Evolutionary conservation across 371 early-diverging fungal genomes (phyloP).

Genomic region (Mucor saturninus): DNA sequence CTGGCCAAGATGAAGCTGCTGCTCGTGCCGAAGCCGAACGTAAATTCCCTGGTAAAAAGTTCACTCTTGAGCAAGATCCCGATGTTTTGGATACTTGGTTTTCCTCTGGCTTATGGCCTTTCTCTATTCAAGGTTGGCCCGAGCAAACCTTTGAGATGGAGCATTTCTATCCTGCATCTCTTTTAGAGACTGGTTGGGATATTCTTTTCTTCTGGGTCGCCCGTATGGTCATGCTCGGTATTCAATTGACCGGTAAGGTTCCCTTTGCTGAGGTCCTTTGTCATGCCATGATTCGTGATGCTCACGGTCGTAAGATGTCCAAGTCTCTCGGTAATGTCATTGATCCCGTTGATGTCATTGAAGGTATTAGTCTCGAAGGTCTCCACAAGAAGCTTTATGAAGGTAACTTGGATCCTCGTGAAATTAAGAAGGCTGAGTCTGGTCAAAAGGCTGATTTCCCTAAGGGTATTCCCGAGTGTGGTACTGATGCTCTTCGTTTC

Average conservation of each 20-base stretch:
- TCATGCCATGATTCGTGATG: conserved; percentile 99
- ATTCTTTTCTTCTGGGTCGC: conserved; percentile 99
- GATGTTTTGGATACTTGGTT: conserved; percentile 99
- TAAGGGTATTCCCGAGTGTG: conserved; percentile 98
- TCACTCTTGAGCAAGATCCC: conserved; percentile 80
- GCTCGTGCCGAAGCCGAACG: conserved; percentile 77
- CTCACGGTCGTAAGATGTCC: conserved; percentile 99
- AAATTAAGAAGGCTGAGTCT: conserved; percentile 86
- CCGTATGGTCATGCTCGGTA: conserved; percentile 99
- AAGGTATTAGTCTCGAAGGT: conserved; percentile 84
- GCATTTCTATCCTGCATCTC: conserved; percentile 90
- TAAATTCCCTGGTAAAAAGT: conserved; percentile 75
- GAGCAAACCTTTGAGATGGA: conserved; percentile 83
- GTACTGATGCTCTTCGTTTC: conserved; percentile 99
- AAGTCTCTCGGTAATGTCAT: conserved; percentile 99
- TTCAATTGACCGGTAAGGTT: conserved; percentile 92
- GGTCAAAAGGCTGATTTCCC: conserved; percentile 96
- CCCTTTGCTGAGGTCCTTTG: conserved; percentile 97
- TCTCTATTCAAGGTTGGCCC: conserved; percentile 98
- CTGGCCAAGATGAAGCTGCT: conserved; percentile 82
- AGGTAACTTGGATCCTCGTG: conserved; percentile 95
- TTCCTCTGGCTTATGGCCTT: conserved; percentile 99
- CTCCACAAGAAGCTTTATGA: conserved; percentile 80
- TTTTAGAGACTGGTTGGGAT: conserved; percentile 99
- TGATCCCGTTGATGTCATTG: conserved; percentile 98